phyloP scores from a whole-genome alignment of 345 rosid species.

The Gossypium turneri region DNA sequence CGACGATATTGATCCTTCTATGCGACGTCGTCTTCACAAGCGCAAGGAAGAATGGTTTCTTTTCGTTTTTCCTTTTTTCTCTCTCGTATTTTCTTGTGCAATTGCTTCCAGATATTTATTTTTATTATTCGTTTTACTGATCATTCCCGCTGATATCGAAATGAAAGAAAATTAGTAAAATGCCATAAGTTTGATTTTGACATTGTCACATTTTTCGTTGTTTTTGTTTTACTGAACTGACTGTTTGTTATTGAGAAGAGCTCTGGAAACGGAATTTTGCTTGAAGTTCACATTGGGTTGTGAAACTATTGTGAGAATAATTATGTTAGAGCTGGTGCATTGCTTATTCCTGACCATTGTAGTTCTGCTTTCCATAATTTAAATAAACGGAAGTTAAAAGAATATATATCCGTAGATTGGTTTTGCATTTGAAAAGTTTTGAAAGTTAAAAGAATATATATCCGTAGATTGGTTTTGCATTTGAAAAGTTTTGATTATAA shows the following conservation, averaged over 20 bases:
- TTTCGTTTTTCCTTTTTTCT: not conserved
- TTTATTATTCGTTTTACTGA: not conserved
- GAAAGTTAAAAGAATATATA: not conserved
- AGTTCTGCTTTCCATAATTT: not conserved
- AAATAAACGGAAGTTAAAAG: not conserved
- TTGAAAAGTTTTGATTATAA: not conserved
- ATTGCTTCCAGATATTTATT: not conserved
- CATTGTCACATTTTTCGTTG: too few relatives aligned
- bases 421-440: not conserved
- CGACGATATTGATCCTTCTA: slow-evolving; percentile 42
- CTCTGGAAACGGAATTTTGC: not conserved
- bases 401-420: not conserved
- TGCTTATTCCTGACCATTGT: not conserved
- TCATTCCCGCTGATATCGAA: not conserved
- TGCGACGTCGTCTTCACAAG: slow-evolving; percentile 43
- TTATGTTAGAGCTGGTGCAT: not conserved
- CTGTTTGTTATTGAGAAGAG: not conserved
- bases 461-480: not conserved
- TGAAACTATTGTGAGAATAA: not conserved
- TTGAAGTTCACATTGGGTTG: not conserved
- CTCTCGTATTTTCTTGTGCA: not conserved
- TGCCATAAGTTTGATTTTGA: not conserved
- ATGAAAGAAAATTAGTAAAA: not conserved
- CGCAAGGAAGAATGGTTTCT: slow-evolving; percentile 80
- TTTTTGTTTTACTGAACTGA: not conserved